Evolutionary conservation across 306 rosid genomes (phyloP), one percentile per base, ranked within the genome.

Genomic region (Parietaria judaica): DNA sequence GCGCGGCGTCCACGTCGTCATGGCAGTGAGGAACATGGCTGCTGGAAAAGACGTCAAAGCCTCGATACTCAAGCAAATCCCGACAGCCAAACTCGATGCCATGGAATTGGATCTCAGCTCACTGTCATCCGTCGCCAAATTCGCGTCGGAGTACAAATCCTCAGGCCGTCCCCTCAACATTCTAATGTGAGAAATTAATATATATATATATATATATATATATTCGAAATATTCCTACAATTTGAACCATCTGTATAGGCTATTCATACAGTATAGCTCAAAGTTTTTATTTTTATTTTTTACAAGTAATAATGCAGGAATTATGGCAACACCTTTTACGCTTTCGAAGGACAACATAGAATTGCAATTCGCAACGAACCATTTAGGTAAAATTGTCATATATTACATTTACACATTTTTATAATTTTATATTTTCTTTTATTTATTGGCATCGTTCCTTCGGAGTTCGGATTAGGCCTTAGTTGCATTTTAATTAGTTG

Each of bases 231-330:
- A 58, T 11, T 64, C 54, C 49, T 48, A 35, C 36, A 54, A 17
- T 50, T 54, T 52, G 44, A 6, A 15, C 11, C 3, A 15, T 52
- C 3, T 14, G 64, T 23, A 23, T n/a, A n/a, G n/a, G n/a, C n/a
- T n/a, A n/a, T n/a, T n/a, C n/a, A n/a, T n/a, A n/a, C n/a, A n/a
- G n/a, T n/a, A n/a, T 54, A 1, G 0, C 41, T 48, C 52, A 46
- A 4, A 61, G 14, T 8, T 3, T 61, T 61, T 63, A 0, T 49
- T 49, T 35, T 64, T 53, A 78, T 59, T 70, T 77, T 63, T 66
- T 15, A 6, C 3, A 74, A 91, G 98, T 77, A 91, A 91, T 78
- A 91, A 91, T 76, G 96, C 98, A 73, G 98, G 95, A 67, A 58
- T 87, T 58, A 70, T 77, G 81, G 95, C 92, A 52, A 35, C 77